These are phyloP conservation scores for Adansonia grandidieri DNA, from an alignment of 441 rosid genomes.

Conservation along the genomic window DNA sequence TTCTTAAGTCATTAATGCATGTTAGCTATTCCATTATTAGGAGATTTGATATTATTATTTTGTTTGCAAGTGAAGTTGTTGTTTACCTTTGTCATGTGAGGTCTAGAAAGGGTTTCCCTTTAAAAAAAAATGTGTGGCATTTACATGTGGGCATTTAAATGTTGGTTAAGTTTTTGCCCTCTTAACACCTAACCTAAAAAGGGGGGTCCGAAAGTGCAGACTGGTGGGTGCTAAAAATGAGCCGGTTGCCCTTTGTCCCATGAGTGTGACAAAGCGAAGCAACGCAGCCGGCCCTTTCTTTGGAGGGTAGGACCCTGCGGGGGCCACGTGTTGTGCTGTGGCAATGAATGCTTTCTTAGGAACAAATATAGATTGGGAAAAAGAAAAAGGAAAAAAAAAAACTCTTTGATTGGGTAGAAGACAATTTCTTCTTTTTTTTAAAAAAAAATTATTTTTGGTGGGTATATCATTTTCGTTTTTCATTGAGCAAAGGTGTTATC, in stretches of 20 bases:
- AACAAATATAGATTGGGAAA: neutral
- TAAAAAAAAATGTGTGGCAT: neutral
- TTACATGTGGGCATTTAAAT: slow-evolving; percentile 40
- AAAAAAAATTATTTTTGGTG: neutral
- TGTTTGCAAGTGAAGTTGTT: slow-evolving; percentile 14
- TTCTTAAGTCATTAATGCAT: neutral
- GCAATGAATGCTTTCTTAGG: neutral
- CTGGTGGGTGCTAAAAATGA: slow-evolving; percentile 9
- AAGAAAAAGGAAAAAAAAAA: neutral
- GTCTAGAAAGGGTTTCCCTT: neutral
- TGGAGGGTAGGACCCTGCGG: neutral
- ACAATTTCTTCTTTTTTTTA: neutral
- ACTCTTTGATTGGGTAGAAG: slow-evolving; percentile 1
- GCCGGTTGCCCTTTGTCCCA: neutral
- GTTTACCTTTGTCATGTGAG: slow-evolving; percentile 24
- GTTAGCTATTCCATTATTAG: neutral
- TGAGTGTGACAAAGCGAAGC: neutral
- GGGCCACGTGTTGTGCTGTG: slow-evolving; percentile 20
- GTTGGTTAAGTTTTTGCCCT: neutral
- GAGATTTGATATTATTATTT: slow-evolving; percentile 13
- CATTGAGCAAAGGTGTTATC: neutral
- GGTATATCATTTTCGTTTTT: neutral
- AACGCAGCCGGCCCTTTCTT: neutral
- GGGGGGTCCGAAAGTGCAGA: slow-evolving; percentile 12
- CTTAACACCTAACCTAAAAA: neutral